Evolutionary conservation across 208 protist genomes (phyloP).

Genomic region (Leishmania tropica): DNA sequence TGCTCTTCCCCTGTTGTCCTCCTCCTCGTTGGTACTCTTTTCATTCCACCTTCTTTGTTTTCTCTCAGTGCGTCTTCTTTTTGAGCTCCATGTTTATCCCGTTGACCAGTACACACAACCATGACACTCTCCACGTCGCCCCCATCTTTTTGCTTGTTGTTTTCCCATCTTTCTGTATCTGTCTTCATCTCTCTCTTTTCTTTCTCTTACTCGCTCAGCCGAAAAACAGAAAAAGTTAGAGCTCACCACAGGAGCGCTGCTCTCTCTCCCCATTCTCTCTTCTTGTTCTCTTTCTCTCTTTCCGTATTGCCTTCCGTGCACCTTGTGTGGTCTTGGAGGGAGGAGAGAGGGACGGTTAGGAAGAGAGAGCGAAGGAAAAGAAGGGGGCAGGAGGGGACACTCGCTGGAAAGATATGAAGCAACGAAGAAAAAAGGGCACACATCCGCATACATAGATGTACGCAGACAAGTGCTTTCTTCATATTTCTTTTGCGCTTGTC

Average conservation of each 20-base stretch:
- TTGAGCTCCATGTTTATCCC: neutral
- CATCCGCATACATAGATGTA: neutral
- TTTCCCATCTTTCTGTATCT: neutral
- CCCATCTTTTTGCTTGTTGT: neutral
- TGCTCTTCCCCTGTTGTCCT: neutral
- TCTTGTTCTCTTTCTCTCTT: neutral
- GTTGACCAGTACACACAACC: neutral
- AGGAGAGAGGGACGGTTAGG: too few species aligned
- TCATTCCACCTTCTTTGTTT: neutral
- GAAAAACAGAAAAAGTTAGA: neutral
- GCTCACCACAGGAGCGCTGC: neutral
- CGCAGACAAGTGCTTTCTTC: neutral
- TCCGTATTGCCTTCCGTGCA: neutral
- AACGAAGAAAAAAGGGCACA: neutral
- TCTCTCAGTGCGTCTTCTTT: neutral
- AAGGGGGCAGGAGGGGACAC: neutral
- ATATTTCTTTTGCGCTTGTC: neutral
- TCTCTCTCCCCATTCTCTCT: neutral
- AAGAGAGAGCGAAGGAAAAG: neutral
- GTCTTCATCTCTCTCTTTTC: neutral
- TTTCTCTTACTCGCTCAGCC: neutral
- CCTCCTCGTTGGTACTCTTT: constrained; percentile 4
- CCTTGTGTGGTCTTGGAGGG: neutral
- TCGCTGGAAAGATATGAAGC: neutral
- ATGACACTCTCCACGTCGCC: neutral